Percentiles rank a stretch among this genome's conserved stretches.
Evolutionary conservation across 495 filamentous ascomycete genomes (phyloP).

Genomic region (Penicillium daleae): DNA sequence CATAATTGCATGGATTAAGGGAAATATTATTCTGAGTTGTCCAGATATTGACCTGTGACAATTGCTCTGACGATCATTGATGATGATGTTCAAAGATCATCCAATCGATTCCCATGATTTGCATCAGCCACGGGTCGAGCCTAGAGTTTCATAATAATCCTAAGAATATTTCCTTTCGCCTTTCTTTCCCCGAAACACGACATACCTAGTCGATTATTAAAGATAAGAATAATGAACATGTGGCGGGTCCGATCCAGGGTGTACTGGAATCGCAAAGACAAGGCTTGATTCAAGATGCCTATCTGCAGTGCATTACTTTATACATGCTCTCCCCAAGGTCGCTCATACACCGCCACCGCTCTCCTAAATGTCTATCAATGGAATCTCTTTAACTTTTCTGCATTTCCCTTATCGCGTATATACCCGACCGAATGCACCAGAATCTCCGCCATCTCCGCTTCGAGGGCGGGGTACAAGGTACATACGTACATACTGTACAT

Average conservation of each 20-base stretch:
- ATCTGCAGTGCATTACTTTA: no score
- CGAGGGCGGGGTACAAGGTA: slow-evolving; percentile 27
- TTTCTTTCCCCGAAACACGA: neutral
- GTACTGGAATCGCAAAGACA: neutral
- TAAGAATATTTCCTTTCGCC: neutral
- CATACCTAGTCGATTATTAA: neutral
- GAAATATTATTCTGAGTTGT: neutral
- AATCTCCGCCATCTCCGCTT: slow-evolving; percentile 33
- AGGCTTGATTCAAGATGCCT: no score
- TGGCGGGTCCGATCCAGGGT: neutral
- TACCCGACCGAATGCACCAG: slow-evolving; percentile 5
- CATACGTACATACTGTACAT: neutral
- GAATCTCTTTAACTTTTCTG: neutral
- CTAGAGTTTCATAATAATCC: neutral
- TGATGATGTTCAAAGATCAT: neutral
- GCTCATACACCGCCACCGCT: no score
- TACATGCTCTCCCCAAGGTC: no score
- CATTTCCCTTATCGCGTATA: slow-evolving; percentile 3
- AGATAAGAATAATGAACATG: neutral
- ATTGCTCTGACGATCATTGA: neutral
- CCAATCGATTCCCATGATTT: neutral
- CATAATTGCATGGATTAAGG: no score
- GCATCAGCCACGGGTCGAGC: neutral
- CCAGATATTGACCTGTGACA: neutral
- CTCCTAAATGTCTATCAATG: no score